Evolutionary conservation across 2,329 filamentous ascomycete species (phyloP), one percentile per base, ranked within the genome.

Genomic region (Pseudophaeomoniella oleicola): DNA sequence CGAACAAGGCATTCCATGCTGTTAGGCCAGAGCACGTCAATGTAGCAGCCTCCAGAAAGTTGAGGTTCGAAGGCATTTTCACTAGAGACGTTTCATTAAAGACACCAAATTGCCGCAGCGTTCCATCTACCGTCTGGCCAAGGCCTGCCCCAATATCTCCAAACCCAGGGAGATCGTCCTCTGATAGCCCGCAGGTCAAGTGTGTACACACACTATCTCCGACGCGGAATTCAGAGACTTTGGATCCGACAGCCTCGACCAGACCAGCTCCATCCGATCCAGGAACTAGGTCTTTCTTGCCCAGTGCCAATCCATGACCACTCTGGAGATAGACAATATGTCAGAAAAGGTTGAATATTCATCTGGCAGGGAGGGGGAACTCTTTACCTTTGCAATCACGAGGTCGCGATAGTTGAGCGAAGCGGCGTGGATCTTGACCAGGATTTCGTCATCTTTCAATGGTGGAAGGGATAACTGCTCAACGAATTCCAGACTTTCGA

Each of bases 1-100:
- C 76, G 45, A 71, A 78, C 11, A 80, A 60, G 2, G 71, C 71
- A 49, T 79, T 79, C 75, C 76, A 81, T 16, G 69, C 71, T 2
- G 76, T 81, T 32, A 80, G 48, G 2, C 59, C 74, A 2, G 76
- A 74, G 46, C 76, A 79, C 1, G 67, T 52, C 1, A 80, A 58
- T 0, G 75, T 74, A 16, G 67, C 63, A 2, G 69, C 65, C 52
- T 80, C 73, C 27, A 62, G 39, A 35, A 62, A 55, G 43, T 51
- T 64, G 19, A 80, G 61, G 45, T 69, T 69, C 15, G 50, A 51
- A 1, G 83, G 82, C 38, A 71, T 63, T 33, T 59, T 60, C 12
- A 85, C 77, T 3, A 88, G 63, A 2, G 80, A 81, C 16, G 55
- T 69, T 59, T 85, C 76, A 40, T 72, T 65, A 51, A 81, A 85